A percentile compares a stretch with the other conserved stretches of the same genome.
phyloP scores from a whole-genome alignment of 768 basidiomycete species.

The Leccinum longicurvipes region DNA sequence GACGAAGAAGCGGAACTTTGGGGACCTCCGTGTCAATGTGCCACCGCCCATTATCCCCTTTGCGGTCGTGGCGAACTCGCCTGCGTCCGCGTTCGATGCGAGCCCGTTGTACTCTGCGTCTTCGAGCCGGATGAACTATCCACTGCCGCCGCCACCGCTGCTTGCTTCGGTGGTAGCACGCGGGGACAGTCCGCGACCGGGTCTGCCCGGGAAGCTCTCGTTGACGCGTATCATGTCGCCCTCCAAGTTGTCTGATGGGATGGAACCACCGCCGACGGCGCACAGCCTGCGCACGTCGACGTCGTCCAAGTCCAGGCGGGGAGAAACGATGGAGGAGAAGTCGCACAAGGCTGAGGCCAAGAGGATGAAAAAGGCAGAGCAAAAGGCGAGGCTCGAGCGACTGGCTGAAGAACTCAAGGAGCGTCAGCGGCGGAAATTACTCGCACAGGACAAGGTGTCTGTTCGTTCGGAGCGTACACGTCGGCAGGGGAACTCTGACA shows the following conservation, averaged over 20 bases:
- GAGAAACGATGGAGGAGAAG: constrained; percentile 40
- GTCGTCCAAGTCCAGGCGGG: constrained; percentile 12
- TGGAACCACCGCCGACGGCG: constrained; percentile 13
- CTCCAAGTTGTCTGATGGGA: constrained; percentile 5
- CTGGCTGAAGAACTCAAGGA: constrained; percentile 46
- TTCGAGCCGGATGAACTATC: not conserved
- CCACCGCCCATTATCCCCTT: constrained; percentile 17
- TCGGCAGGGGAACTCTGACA: constrained; percentile 20
- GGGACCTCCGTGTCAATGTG: constrained; percentile 31
- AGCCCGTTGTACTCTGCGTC: not conserved
- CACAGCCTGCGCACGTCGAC: constrained; percentile 15
- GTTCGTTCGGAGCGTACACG: constrained; percentile 26
- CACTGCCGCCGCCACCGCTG: not conserved
- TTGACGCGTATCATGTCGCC: constrained; percentile 29
- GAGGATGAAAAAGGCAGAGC: constrained; percentile 40
- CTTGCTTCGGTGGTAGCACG: not conserved
- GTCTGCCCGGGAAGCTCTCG: constrained; percentile 18
- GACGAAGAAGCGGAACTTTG: constrained; percentile 27
- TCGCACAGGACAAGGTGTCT: constrained; percentile 31
- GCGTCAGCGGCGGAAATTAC: constrained; percentile 30
- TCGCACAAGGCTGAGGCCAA: constrained; percentile 42
- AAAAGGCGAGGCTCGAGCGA: constrained; percentile 38
- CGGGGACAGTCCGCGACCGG: constrained; percentile 3
- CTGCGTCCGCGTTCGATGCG: constrained; percentile 12
- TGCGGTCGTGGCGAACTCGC: constrained; percentile 15